These are phyloP conservation scores for Sporothrix sp. DNA, from an alignment of 2,329 filamentous ascomycete genomes.

Conservation along the genomic window DNA sequence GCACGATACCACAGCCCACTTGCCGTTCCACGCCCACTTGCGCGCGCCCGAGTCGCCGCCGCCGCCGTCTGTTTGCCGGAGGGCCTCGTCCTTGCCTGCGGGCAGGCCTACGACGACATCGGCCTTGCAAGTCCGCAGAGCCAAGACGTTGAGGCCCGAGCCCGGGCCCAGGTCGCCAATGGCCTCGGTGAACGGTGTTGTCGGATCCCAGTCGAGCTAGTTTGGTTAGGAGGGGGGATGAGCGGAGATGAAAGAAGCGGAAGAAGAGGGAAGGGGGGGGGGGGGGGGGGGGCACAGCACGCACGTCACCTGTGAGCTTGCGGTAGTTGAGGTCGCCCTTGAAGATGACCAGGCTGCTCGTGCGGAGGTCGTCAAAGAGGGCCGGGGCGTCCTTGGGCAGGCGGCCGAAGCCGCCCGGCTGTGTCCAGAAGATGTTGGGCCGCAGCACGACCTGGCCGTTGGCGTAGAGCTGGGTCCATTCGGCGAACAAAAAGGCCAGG, in stretches of 20 bases:
- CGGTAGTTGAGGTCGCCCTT: conserved; percentile 97
- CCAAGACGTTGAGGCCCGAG: conserved; percentile 75
- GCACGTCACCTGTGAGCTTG: conserved; percentile 81
- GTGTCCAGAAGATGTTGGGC: conserved; percentile 87
- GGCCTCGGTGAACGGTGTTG: conserved; percentile 74
- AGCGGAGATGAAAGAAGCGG: neutral
- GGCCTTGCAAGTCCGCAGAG: conserved; percentile 89
- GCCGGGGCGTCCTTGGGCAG: conserved; percentile 58
- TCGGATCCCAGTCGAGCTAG: conserved; percentile 70
- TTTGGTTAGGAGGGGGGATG: neutral
- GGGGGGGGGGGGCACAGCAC: conserved; percentile 21
- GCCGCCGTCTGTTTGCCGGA: conserved; percentile 57
- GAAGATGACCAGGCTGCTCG: conserved; percentile 83
- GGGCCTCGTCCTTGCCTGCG: conserved; percentile 67
- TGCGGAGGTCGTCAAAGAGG: conserved; percentile 67
- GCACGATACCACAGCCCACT: conserved; percentile 91
- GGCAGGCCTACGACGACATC: conserved; percentile 89
- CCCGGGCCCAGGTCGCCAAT: conserved; percentile 75
- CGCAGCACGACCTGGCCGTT: conserved; percentile 77
- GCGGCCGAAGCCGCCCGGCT: conserved; percentile 79
- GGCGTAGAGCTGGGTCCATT: conserved; percentile 70
- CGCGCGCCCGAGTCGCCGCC: conserved; percentile 61
- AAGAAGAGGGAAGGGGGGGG: neutral
- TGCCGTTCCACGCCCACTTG: conserved; percentile 92
- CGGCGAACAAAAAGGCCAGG: conserved; percentile 66